Base-by-base conservation (phyloP, 495 filamentous ascomycete genomes). In the Lasiosphaeris hirsuta region DNA sequence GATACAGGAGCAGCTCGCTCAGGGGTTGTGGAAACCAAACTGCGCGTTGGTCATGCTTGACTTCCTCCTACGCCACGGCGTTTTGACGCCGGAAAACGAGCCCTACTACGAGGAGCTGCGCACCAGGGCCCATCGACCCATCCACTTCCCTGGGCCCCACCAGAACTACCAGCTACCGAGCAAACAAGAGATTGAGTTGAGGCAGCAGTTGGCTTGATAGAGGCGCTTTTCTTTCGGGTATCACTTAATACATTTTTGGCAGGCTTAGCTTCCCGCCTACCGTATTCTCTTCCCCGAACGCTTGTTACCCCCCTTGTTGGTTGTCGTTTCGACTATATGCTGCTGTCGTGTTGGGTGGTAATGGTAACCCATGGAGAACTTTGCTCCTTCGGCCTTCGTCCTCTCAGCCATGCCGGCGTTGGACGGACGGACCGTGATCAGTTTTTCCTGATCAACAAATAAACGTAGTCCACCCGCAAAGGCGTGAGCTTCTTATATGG, bases 401-500 rank as follows among this genome's bases (percentile, higher is more conserved):
- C 11, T 49, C 23, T 30, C 23, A 5, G 23, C 23, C 23, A 30
- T 30, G 23, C 23, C 23, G 5, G 23, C 23, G 23, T 30, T 30
- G 23, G 23, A 5, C 23, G 23, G 23, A 5, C 23, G 2, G 23
- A 54, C 13, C 17, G 10, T 15, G 19, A 62, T 75, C 80, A 96
- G 5, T 30, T 30, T 84, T 91, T 93, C 86, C 96, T 97, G 53
- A 49, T 76, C 37, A 97, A 80, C 57, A 99, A 79, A 72, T 97
- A 99, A 44, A 96, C 84, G 68, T 97, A 86, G 71, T 97, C 94
- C 59, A 96, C 92, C 56, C 88, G 80, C 68, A 97, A 71, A 3
- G 89, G 84, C n/a, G 86, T 91, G 23, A 97, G 84, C 77, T 93
- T 96, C 81, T 95, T 96, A 69, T 94, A 96, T 2, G 94, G 93